Conservation (phyloP, 208 protist species). For the Acanthamoeba healyi region DNA sequence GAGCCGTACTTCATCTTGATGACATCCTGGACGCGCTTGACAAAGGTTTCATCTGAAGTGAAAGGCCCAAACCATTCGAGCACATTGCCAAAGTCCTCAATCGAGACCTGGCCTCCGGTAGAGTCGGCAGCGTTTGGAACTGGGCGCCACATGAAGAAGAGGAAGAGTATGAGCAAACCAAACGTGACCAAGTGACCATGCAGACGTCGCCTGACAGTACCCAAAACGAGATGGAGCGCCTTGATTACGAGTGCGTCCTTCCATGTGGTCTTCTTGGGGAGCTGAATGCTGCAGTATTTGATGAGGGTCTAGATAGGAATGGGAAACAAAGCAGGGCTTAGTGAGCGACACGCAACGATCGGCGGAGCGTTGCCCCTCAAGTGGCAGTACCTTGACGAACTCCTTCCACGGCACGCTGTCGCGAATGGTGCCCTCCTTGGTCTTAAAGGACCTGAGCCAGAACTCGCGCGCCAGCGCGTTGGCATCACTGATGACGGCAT, state of each 20-base stretch:
- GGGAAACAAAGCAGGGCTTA: too few relatives aligned
- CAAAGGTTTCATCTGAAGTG: slow-evolving; percentile 18
- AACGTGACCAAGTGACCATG: too few relatives aligned
- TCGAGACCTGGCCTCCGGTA: slow-evolving; percentile 25
- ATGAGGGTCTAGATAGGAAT: neutral
- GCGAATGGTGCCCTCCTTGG: slow-evolving; percentile 61
- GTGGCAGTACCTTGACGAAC: slow-evolving; percentile 21
- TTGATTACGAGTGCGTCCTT: slow-evolving; percentile 55
- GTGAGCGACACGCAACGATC: too few relatives aligned
- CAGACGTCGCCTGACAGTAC: too few relatives aligned
- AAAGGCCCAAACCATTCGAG: slow-evolving; percentile 75
- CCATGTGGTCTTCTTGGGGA: slow-evolving; percentile 58
- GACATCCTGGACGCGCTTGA: neutral
- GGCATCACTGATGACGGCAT: slow-evolving; percentile 65
- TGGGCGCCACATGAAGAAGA: neutral
- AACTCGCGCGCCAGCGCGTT: slow-evolving; percentile 65
- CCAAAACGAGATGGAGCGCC: slow-evolving; percentile 56
- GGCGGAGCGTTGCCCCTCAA: neutral
- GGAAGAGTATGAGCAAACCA: too few relatives aligned
- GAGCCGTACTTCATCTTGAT: slow-evolving; percentile 68
- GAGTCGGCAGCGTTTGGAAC: slow-evolving; percentile 42
- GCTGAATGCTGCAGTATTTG: slow-evolving; percentile 57
- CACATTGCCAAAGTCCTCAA: slow-evolving; percentile 63
- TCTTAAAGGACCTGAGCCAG: slow-evolving; percentile 67
- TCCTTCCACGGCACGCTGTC: slow-evolving; percentile 60